Conservation (phyloP, 441 rosid species). For the Populus hybrid region DNA sequence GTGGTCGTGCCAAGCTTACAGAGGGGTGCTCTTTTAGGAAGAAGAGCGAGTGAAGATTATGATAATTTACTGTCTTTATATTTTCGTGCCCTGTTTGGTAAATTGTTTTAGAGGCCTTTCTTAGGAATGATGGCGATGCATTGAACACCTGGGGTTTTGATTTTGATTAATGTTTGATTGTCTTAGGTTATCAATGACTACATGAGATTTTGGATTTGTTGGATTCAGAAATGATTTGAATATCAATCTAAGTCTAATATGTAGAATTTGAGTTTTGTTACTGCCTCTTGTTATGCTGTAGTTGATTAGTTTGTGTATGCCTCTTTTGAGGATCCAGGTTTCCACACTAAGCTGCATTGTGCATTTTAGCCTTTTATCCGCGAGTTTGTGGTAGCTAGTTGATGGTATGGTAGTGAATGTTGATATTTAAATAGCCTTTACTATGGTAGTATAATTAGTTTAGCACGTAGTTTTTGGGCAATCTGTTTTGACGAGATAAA, state of each 20-base stretch:
- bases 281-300: neutral
- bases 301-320: neutral
- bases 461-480: neutral
- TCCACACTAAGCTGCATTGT: neutral
- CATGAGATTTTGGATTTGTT: neutral
- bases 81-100: neutral
- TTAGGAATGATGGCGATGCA: neutral
- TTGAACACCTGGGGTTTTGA: neutral
- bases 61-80: neutral
- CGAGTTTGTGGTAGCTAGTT: neutral
- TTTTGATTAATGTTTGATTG: neutral
- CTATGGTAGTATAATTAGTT: neutral
- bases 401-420: neutral
- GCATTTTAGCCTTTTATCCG: neutral
- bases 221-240: neutral
- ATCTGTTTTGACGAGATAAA: neutral
- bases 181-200: neutral
- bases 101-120: neutral
- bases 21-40: slow-evolving; percentile 86
- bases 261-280: neutral
- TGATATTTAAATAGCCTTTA: neutral
- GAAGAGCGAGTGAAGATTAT: slow-evolving; percentile 44
- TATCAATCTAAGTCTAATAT: neutral
- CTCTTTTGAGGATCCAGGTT: neutral
- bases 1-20: slow-evolving; percentile 71